Conservation (phyloP, 2,329 filamentous ascomycete genomes). For the Nigrospora sphaerica region DNA sequence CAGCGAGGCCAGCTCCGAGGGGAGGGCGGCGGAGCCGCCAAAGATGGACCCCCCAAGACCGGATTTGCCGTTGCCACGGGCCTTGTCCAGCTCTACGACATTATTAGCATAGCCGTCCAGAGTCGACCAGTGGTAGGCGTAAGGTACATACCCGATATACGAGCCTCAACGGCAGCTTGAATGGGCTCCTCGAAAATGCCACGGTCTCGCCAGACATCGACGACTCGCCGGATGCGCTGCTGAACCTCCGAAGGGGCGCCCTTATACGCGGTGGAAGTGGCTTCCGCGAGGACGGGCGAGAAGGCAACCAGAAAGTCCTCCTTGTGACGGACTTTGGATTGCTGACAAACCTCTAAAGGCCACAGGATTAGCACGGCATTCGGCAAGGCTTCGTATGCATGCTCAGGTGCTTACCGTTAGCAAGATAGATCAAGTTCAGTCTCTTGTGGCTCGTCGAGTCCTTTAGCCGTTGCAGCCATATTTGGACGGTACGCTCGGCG, state of each 20-base stretch:
- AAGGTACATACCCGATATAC: constrained; percentile 61
- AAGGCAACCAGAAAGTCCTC: constrained; percentile 90
- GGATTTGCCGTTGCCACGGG: constrained; percentile 43
- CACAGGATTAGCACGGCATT: constrained; percentile 7
- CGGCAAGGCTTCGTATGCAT: neutral
- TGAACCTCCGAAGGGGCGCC: constrained; percentile 81
- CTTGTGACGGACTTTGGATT: constrained; percentile 87
- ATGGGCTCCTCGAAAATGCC: constrained; percentile 77
- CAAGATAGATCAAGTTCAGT: constrained; percentile 86
- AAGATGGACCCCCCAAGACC: constrained; percentile 61
- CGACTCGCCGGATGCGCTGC: constrained; percentile 76
- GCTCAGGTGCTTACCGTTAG: constrained; percentile 62
- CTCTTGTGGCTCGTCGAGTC: constrained; percentile 82
- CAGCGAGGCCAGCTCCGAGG: constrained; percentile 71
- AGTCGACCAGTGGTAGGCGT: too few species aligned
- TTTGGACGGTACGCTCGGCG: constrained; percentile 81
- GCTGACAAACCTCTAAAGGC: constrained; percentile 79
- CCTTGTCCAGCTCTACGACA: constrained; percentile 53
- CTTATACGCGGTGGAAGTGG: constrained; percentile 84
- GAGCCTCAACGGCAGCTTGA: constrained; percentile 71
- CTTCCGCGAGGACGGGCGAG: constrained; percentile 85
- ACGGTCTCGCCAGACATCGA: constrained; percentile 90
- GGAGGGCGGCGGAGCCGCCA: constrained; percentile 52
- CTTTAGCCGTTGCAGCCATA: constrained; percentile 86
- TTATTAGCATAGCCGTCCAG: too few species aligned